Evolutionary conservation across 352 stramenopile genomes (phyloP).

Genomic region (Pythium apleroticum): DNA sequence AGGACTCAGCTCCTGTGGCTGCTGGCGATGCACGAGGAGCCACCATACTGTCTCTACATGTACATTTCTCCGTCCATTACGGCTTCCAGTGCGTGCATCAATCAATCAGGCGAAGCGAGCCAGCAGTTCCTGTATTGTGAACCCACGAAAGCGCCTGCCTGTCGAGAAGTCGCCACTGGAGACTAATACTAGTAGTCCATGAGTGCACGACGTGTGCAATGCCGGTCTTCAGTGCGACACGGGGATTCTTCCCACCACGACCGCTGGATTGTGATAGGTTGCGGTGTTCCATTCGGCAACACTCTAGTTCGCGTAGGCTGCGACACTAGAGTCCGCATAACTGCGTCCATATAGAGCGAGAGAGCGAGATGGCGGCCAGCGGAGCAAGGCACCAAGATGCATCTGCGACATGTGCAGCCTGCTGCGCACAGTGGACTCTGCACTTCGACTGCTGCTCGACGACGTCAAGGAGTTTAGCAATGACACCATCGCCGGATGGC

Average conservation of each 20-base stretch:
- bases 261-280: background rate
- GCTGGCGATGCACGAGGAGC: background rate
- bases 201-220: background rate
- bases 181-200: background rate
- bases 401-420: background rate
- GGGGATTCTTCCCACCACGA: background rate
- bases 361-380: background rate
- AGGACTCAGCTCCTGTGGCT: background rate
- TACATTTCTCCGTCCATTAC: too few relatives aligned
- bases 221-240: background rate
- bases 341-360: background rate
- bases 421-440: too few relatives aligned
- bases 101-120: too few relatives aligned
- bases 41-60: background rate
- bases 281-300: background rate
- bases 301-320: background rate
- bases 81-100: too few relatives aligned
- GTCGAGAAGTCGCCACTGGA: too few relatives aligned
- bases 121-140: too few relatives aligned
- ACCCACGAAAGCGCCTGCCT: background rate
- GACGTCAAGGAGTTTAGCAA: background rate
- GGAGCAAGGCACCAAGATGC: background rate
- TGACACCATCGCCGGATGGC: background rate
- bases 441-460: background rate
- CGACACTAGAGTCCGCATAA: background rate